Percentiles rank a stretch among this genome's conserved stretches.
phyloP scores from a whole-genome alignment of 805 yeast genomes.

The Blastobotrys parvus region DNA sequence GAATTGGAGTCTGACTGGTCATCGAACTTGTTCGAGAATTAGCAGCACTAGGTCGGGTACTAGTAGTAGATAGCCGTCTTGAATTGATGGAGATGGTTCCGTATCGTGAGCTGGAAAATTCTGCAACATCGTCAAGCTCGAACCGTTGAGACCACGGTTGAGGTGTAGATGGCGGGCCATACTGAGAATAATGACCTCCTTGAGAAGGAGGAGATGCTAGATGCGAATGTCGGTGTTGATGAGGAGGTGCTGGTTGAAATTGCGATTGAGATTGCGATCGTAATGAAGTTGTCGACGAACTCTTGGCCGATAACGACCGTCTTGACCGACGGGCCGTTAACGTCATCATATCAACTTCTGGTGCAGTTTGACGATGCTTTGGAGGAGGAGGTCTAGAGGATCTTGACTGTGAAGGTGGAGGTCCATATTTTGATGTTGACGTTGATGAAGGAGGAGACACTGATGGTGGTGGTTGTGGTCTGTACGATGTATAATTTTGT shows the following conservation, averaged over 20 bases:
- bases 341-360: constrained; percentile 22
- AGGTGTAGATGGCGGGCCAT: background rate
- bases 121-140: constrained; percentile 24
- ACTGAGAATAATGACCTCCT: background rate
- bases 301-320: constrained; percentile 1
- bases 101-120: constrained; percentile 22
- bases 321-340: constrained; percentile 11
- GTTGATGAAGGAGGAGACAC: background rate
- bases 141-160: constrained; percentile 25
- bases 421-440: no score
- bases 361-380: no score
- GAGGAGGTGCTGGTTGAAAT: background rate
- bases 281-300: background rate
- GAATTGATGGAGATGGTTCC: constrained; percentile 19
- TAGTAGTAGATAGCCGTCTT: constrained; percentile 11
- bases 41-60: constrained; percentile 5
- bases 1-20: constrained; percentile 4
- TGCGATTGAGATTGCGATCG: background rate
- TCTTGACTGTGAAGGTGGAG: no score
- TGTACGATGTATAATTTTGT: background rate
- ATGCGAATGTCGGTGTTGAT: background rate
- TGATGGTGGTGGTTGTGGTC: constrained; percentile 1
- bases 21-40: constrained; percentile 16
- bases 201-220: background rate
- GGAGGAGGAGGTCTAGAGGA: no score